These are phyloP conservation scores for Mortierella sp. DNA, from an alignment of 371 early-diverging fungal species.

Conservation along the genomic window DNA sequence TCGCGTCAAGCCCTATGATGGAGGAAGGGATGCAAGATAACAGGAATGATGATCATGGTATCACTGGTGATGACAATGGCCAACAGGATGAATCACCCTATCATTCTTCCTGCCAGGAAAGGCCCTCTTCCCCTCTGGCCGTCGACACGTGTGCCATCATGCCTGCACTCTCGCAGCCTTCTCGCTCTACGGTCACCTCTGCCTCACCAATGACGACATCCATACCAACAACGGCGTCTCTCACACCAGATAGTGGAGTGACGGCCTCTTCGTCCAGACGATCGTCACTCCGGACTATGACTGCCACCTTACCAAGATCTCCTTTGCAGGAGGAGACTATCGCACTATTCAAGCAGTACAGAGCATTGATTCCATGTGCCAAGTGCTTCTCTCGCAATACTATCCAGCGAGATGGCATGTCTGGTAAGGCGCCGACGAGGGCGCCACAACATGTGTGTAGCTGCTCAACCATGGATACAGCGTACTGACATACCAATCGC, in stretches of 20 bases:
- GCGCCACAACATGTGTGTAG: too few species aligned
- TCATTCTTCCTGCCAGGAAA: constrained; percentile 1
- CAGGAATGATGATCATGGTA: too few species aligned
- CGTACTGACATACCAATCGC: too few species aligned
- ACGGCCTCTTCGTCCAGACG: constrained; percentile 29
- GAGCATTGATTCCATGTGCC: constrained; percentile 39
- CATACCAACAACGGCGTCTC: constrained; percentile 20
- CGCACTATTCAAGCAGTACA: constrained; percentile 44
- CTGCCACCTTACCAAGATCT: constrained; percentile 43
- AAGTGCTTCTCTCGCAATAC: constrained; percentile 51
- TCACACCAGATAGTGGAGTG: constrained; percentile 20
- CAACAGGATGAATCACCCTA: constrained; percentile 2
- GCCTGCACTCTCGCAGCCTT: too few species aligned
- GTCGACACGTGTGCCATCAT: constrained; percentile 17
- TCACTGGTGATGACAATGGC: too few species aligned
- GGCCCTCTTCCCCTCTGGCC: constrained; percentile 3
- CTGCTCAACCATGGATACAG: too few species aligned
- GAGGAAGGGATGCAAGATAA: too few species aligned
- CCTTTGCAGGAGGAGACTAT: constrained; percentile 46
- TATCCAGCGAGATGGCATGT: constrained; percentile 54
- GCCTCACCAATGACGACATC: constrained; percentile 14
- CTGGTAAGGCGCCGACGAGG: constrained; percentile 16
- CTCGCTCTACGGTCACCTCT: neutral
- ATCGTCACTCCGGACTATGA: constrained; percentile 31
- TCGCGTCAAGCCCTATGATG: neutral